phyloP scores from a whole-genome alignment of 2,329 filamentous ascomycete species.

The Neofusicoccum laricinum region DNA sequence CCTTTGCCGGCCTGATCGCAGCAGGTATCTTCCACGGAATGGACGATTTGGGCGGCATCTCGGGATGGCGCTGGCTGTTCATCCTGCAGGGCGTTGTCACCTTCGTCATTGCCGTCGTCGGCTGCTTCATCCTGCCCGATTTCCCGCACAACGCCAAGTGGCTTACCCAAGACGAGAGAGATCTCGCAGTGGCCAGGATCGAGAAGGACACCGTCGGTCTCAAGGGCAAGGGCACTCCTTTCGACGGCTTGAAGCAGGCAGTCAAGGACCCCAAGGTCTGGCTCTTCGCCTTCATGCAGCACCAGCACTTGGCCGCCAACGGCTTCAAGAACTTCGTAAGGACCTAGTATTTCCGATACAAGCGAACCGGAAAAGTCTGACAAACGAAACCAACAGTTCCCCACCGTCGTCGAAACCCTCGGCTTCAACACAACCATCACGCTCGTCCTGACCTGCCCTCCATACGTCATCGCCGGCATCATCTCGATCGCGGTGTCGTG shows the following conservation, averaged over 20 bases:
- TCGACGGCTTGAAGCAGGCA: background rate
- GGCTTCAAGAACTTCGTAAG: slow-evolving; percentile 9
- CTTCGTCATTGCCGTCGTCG: slow-evolving; percentile 30
- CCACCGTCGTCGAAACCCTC: slow-evolving; percentile 35
- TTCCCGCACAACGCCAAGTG: slow-evolving; percentile 18
- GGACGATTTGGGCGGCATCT: slow-evolving; percentile 26
- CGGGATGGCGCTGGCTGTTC: slow-evolving; percentile 37
- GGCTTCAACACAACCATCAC: slow-evolving; percentile 37
- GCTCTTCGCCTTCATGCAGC: slow-evolving; percentile 24
- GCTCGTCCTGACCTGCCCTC: slow-evolving; percentile 26
- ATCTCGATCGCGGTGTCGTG: slow-evolving; percentile 23
- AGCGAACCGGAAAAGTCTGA: background rate
- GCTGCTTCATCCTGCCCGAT: slow-evolving; percentile 37
- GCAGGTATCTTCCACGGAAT: slow-evolving; percentile 49
- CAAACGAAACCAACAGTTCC: slow-evolving; percentile 30
- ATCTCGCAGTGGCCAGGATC: slow-evolving; percentile 24
- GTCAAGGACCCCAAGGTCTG: background rate
- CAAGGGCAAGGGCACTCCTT: slow-evolving; percentile 27
- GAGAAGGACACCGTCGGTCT: slow-evolving; percentile 49
- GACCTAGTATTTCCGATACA: background rate
- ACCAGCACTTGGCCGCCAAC: slow-evolving; percentile 20
- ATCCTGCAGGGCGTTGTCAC: slow-evolving; percentile 32
- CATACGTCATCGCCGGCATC: slow-evolving; percentile 22
- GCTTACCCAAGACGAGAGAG: slow-evolving; percentile 1
- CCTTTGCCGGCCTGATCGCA: slow-evolving; percentile 54